A percentile compares a stretch with the other conserved stretches of the same genome.
Evolutionary conservation across 305 asterid species (phyloP).

Genomic region (Fraxinus sp.): DNA sequence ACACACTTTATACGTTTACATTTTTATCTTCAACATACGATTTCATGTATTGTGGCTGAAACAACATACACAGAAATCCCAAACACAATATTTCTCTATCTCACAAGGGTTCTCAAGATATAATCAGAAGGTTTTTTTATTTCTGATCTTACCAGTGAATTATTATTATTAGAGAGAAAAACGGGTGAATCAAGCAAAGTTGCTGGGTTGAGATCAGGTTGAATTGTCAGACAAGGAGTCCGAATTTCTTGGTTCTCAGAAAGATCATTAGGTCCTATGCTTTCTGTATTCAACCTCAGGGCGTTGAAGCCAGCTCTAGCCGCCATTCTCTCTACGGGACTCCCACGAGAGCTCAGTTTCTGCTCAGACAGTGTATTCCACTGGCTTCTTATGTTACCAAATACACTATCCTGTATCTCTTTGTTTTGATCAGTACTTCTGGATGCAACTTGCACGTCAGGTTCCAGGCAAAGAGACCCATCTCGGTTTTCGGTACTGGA

Average conservation of each 20-base stretch:
- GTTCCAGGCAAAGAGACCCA: slow-evolving; percentile 17
- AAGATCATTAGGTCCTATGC: slow-evolving; percentile 58
- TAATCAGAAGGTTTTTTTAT: not conserved
- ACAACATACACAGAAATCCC: not conserved
- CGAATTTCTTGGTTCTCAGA: slow-evolving; percentile 52
- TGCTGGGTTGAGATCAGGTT: slow-evolving; percentile 86
- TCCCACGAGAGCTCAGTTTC: slow-evolving; percentile 47
- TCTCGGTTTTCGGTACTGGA: slow-evolving; percentile 31
- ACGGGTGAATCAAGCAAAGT: slow-evolving; percentile 87
- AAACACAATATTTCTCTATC: not conserved
- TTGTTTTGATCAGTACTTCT: slow-evolving; percentile 24
- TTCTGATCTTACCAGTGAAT: slow-evolving; percentile 48
- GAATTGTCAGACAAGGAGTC: slow-evolving; percentile 69
- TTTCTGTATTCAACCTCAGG: slow-evolving; percentile 74
- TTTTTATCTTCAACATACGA: not conserved
- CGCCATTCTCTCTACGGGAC: slow-evolving; percentile 76
- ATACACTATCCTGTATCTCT: slow-evolving; percentile 24
- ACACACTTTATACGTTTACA: not conserved
- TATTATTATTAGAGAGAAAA: slow-evolving; percentile 51
- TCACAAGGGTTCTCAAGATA: not conserved
- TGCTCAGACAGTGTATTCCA: slow-evolving; percentile 35
- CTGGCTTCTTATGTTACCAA: slow-evolving; percentile 31
- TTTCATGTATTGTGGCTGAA: not conserved
- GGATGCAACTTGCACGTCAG: slow-evolving; percentile 26
- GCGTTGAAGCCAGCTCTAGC: slow-evolving; percentile 86